Evolutionary conservation across 345 rosid genomes (phyloP).

Genomic region (Eucalyptus curtisii): DNA sequence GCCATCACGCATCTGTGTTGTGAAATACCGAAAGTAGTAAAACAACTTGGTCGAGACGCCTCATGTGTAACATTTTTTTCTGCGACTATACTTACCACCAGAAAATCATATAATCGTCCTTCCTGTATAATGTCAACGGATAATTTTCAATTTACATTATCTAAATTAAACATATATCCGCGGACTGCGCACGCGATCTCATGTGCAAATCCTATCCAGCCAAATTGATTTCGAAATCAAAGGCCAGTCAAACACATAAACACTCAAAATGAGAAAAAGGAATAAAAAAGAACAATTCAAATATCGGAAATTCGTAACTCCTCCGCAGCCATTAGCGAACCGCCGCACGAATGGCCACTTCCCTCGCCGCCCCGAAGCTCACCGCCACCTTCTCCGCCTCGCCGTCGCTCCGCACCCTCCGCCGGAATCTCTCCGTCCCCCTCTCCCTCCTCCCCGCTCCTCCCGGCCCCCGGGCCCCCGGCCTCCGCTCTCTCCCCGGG

Average conservation of each 20-base stretch:
- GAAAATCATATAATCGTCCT: background rate
- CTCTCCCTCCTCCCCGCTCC: slow-evolving; percentile 11
- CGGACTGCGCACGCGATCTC: background rate
- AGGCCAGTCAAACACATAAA: background rate
- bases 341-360: background rate
- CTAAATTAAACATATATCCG: background rate
- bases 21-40: background rate
- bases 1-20: background rate
- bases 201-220: background rate
- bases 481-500: slow-evolving; percentile 7
- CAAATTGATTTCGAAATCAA: background rate
- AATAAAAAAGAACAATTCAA: background rate
- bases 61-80: background rate
- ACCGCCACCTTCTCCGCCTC: slow-evolving; percentile 35
- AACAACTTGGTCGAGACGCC: background rate
- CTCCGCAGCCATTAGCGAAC: background rate
- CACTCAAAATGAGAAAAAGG: background rate
- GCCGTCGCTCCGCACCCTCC: slow-evolving; percentile 28
- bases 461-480: background rate
- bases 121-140: background rate
- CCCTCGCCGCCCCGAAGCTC: slow-evolving; percentile 40
- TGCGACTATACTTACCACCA: too few relatives aligned
- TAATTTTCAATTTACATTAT: background rate
- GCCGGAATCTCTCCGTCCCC: slow-evolving; percentile 19
- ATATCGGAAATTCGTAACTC: background rate